Evolutionary conservation across 805 yeast genomes (phyloP), one percentile per base, ranked within the genome.

Genomic region (Schwanniomyces occidentalis): DNA sequence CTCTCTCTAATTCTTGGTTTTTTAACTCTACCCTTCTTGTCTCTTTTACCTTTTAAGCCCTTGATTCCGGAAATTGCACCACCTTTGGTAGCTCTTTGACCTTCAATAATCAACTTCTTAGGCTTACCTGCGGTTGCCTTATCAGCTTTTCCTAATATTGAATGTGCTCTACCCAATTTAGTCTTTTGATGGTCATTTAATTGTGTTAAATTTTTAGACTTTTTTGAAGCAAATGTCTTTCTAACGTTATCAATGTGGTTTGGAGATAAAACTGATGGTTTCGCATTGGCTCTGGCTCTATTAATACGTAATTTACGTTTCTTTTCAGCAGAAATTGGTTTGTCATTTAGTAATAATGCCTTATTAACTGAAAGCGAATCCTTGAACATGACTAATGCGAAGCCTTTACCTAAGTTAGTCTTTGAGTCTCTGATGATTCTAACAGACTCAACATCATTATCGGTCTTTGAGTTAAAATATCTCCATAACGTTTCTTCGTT

Each of bases 321-420:
- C 36, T 63, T 65, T 24, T 57, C 60, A 19, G 60, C 56, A 6
- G 58, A 51, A 45, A 76, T 58, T 39, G 80, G 76, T 63, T 85
- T 81, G 29, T 78, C 91, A 58, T 90, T 77, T 41, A 87, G 65
- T 40, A 88, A 62, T 35, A 93, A 61, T 1, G 96, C 97, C 54
- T 86, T 85, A 43, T 81, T 80, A 7, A 93, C 96, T 26, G 81
- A 70, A 36, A 82, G 63, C 1, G 75, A 48, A 52, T 85, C 91
- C 41, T 71, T 75, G 67, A 90, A 93, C 61, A 91, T 98, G 22
- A 93, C 89, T 56, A 90, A 86, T 5, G 96, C 99, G 65, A 93
- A 90, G 5, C 99, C 99, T 65, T 93, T 93, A 44, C 99, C 99
- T 40, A 91, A 71, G 51, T 93, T 91, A 15, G 97, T 91, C 65